Conservation (phyloP, 768 basidiomycete genomes). For the Mycena albidolilacea region DNA sequence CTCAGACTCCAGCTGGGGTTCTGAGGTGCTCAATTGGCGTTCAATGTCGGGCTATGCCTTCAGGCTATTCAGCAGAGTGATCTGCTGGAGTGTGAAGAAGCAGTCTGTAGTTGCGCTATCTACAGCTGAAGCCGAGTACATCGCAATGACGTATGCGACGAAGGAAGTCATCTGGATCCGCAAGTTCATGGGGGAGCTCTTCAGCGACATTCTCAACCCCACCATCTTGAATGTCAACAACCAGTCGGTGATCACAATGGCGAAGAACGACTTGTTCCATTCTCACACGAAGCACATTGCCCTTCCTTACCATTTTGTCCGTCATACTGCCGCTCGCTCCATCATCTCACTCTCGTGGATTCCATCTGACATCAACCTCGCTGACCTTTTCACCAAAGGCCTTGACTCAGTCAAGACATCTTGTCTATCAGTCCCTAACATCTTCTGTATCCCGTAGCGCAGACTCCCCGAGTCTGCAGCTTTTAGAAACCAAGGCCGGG, state of each 20-base stretch:
- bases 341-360: conserved; percentile 1
- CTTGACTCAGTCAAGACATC: too few species aligned
- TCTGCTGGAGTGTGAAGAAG: conserved; percentile 47
- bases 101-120: too few species aligned
- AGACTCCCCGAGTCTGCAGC: too few species aligned
- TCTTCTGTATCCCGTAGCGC: too few species aligned
- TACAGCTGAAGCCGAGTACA: too few species aligned
- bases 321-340: conserved; percentile 49
- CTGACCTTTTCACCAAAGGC: too few species aligned
- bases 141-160: too few species aligned
- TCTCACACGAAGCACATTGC: conserved; percentile 49
- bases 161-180: too few species aligned
- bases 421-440: too few species aligned
- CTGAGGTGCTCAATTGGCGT: conserved; percentile 29
- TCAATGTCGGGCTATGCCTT: conserved; percentile 51
- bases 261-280: conserved; percentile 42
- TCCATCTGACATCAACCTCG: conserved; percentile 11
- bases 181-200: conserved; percentile 38
- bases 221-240: conserved; percentile 40
- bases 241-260: conserved; percentile 36
- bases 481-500: too few species aligned
- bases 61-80: conserved; percentile 45
- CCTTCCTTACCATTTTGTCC: conserved; percentile 46
- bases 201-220: conserved; percentile 12
- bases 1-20: conserved; percentile 35